These are phyloP conservation scores for Circinella minor DNA, from an alignment of 371 early-diverging fungal species.

Conservation along the genomic window DNA sequence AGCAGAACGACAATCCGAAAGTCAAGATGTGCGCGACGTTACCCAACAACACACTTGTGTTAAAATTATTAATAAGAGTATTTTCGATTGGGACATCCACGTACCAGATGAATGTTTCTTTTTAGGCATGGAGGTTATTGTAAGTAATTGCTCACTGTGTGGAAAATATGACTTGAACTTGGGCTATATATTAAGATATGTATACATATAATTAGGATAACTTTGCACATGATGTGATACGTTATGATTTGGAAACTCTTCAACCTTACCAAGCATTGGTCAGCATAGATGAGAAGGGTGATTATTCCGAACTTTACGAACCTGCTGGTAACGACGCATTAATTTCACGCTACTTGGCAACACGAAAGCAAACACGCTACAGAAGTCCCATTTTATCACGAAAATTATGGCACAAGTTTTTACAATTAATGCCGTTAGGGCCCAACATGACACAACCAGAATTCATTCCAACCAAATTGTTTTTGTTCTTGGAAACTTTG, in stretches of 20 bases:
- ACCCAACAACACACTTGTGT: constrained; percentile 63
- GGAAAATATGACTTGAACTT: no score
- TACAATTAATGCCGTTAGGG: constrained; percentile 78
- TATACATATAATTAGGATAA: constrained; percentile 69
- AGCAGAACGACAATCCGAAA: constrained; percentile 70
- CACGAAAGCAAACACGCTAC: constrained; percentile 63
- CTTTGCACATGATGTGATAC: constrained; percentile 93
- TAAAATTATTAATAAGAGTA: constrained; percentile 84
- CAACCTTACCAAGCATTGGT: constrained; percentile 86
- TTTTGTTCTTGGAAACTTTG: constrained; percentile 77
- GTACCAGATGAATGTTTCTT: constrained; percentile 85
- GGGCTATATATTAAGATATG: background rate
- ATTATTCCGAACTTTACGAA: constrained; percentile 86
- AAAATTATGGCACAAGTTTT: constrained; percentile 48
- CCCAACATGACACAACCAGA: constrained; percentile 85
- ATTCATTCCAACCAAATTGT: constrained; percentile 91
- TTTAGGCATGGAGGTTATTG: constrained; percentile 92
- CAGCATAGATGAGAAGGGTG: constrained; percentile 78
- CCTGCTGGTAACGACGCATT: constrained; percentile 75
- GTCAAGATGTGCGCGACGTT: constrained; percentile 51
- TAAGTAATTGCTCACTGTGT: constrained; percentile 38
- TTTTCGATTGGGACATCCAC: constrained; percentile 88
- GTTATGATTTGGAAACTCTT: constrained; percentile 76
- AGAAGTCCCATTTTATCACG: constrained; percentile 65
- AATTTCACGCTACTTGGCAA: constrained; percentile 70